Evolutionary conservation across 129 eudicot genomes (phyloP).

Genomic region (Escallonia rubra): DNA sequence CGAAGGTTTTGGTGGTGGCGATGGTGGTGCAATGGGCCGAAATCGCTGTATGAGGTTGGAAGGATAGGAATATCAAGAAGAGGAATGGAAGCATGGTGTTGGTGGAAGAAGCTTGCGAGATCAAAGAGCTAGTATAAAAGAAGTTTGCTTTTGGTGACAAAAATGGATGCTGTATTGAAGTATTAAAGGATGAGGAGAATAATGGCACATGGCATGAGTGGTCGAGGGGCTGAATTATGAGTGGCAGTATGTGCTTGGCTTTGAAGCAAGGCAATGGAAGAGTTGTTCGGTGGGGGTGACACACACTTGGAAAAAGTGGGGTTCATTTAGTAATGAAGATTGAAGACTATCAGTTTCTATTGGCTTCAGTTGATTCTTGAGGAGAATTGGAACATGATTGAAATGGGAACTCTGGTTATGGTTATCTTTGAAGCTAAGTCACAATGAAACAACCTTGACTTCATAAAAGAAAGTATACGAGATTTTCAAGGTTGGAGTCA

Average conservation of each 20-base stretch:
- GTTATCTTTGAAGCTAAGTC: slow-evolving; percentile 23
- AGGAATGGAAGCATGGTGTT: slow-evolving; percentile 26
- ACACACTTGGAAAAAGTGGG: slow-evolving; percentile 11
- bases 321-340: slow-evolving; percentile 10
- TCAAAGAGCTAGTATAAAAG: background rate
- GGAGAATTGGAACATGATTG: background rate
- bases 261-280: slow-evolving; percentile 46
- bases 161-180: background rate
- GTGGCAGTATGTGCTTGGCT: slow-evolving; percentile 36
- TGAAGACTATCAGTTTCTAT: slow-evolving; percentile 8
- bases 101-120: slow-evolving; percentile 7
- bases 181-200: slow-evolving; percentile 12
- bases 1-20: slow-evolving; percentile 51
- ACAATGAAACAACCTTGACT: background rate
- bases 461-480: background rate
- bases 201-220: slow-evolving; percentile 18
- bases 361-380: background rate
- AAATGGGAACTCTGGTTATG: background rate
- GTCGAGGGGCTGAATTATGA: slow-evolving; percentile 20
- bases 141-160: background rate
- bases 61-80: slow-evolving; percentile 30
- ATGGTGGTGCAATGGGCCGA: slow-evolving; percentile 64
- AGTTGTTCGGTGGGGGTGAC: slow-evolving; percentile 19
- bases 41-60: slow-evolving; percentile 13
- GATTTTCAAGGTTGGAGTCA: no score